Evolutionary conservation across 2,329 filamentous ascomycete species (phyloP), one percentile per base, ranked within the genome.

Genomic region (Gnomoniopsis smithogilvyi): DNA sequence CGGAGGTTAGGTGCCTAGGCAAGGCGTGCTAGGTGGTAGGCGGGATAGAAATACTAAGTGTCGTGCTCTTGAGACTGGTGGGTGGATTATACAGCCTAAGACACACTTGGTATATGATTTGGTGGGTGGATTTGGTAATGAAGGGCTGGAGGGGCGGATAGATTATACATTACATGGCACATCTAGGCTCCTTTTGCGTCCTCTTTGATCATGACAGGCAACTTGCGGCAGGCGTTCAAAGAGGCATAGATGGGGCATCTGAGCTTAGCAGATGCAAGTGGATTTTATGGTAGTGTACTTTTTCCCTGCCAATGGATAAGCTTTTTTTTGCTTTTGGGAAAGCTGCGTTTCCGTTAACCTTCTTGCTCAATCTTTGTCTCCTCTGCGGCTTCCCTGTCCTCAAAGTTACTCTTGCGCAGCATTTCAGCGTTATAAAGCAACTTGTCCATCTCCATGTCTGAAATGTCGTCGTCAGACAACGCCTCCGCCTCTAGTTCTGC

Each of bases 391-490:
- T 47, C 61, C n/a, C 60, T 65, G 22, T 67, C 74, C 11, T 72
- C 72, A 41, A 61, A 67, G 6, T 70, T 69, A 33, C 75, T 70
- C 66, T 83, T 83, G 50, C 80, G 76, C 64, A 83, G 65, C 43
- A 72, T 75, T 64, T 80, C 80, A 1, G 73, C 74, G 17, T 71
- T 76, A 58, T 81, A 81, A 34, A 83, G 62, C 8, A 82, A 67
- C 54, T 70, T 69, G 6, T 72, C 71, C 19, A 80, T 68, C 51
- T 80, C 76, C 0, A 71, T 67, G 1, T 68, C 64, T 1, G 71
- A 65, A 1, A 78, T 63, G 22, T 77, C 73, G 1, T 51, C 66
- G 19, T 70, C 69, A 11, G 17, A 14, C 3, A 14, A 41, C 48
- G 22, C 46, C 45, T 55, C 53, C 14, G 53, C 8, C 6, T 41